Percentiles rank a stretch among this genome's conserved stretches.
These are phyloP conservation scores for Pluteus cervinus DNA, from an alignment of 768 basidiomycete species.

Conservation along the genomic window DNA sequence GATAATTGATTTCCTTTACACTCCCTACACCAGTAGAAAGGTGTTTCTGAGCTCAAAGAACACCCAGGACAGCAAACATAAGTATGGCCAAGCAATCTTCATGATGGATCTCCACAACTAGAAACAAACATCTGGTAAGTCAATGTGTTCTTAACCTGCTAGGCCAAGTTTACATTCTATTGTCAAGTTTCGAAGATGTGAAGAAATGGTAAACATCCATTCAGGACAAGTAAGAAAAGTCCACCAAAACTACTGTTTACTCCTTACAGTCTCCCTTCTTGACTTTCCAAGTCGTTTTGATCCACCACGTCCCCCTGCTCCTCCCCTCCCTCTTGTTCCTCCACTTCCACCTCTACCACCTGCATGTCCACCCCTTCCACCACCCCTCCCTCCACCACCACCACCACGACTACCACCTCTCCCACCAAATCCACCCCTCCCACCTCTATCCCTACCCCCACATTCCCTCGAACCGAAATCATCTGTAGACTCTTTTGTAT, in stretches of 20 bases:
- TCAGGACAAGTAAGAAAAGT: neutral
- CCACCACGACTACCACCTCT: slow-evolving; percentile 13
- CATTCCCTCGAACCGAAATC: slow-evolving; percentile 46
- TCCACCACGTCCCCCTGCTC: slow-evolving; percentile 23
- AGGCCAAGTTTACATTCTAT: no score
- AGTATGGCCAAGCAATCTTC: no score
- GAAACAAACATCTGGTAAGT: no score
- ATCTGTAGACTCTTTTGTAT: slow-evolving; percentile 77
- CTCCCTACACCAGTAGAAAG: no score
- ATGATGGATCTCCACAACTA: no score
- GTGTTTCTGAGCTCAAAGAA: no score
- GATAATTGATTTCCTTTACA: no score
- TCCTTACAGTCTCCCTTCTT: slow-evolving; percentile 41
- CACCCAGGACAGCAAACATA: no score
- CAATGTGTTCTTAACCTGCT: no score
- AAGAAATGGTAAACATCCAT: neutral
- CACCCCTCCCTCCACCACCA: slow-evolving; percentile 16
- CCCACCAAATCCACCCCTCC: slow-evolving; percentile 23
- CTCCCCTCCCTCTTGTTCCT: slow-evolving; percentile 23
- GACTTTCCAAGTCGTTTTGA: slow-evolving; percentile 56
- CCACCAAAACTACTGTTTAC: slow-evolving; percentile 16
- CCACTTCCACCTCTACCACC: slow-evolving; percentile 20
- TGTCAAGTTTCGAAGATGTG: no score
- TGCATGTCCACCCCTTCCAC: slow-evolving; percentile 23
- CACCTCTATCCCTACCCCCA: slow-evolving; percentile 21